Evolutionary conservation across 805 yeast species (phyloP).

Genomic region (Geotrichum ghanense): DNA sequence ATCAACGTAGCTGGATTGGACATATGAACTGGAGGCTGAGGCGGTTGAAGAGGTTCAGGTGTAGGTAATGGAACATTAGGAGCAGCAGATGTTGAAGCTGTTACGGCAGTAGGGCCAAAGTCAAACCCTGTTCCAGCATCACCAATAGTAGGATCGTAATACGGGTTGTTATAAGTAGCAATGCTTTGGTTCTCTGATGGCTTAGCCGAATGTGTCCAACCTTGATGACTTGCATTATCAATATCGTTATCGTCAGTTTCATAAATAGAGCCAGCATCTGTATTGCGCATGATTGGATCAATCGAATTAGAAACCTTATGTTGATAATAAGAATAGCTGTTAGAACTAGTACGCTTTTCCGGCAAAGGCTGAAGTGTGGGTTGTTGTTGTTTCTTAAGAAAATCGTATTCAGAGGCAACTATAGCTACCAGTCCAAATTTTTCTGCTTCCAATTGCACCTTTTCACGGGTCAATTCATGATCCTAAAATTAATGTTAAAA

Average conservation of each 20-base stretch:
- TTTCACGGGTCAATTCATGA: not conserved
- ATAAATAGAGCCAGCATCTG: not conserved
- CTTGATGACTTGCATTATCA: not conserved
- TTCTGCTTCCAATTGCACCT: constrained; percentile 28
- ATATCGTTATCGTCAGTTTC: not conserved
- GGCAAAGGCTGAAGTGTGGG: not conserved
- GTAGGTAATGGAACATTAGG: constrained; percentile 1
- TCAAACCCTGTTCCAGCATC: not conserved
- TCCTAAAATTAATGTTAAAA: constrained; percentile 1
- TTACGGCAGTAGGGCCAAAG: not conserved
- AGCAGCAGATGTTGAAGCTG: not conserved
- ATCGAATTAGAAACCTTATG: not conserved
- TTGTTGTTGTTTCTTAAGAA: constrained; percentile 1
- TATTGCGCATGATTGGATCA: not conserved
- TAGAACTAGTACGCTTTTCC: not conserved
- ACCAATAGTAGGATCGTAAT: not conserved
- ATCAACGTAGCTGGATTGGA: not conserved
- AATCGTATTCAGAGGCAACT: constrained; percentile 44
- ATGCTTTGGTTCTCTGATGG: constrained; percentile 1
- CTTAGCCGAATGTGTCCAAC: not conserved
- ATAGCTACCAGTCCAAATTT: constrained; percentile 40
- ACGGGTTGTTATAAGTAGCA: not conserved
- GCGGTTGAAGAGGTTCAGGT: no score
- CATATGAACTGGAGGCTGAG: no score
- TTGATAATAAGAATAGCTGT: not conserved